These are phyloP conservation scores for Acacia concinna DNA, from an alignment of 331 rosid genomes.

Conservation along the genomic window DNA sequence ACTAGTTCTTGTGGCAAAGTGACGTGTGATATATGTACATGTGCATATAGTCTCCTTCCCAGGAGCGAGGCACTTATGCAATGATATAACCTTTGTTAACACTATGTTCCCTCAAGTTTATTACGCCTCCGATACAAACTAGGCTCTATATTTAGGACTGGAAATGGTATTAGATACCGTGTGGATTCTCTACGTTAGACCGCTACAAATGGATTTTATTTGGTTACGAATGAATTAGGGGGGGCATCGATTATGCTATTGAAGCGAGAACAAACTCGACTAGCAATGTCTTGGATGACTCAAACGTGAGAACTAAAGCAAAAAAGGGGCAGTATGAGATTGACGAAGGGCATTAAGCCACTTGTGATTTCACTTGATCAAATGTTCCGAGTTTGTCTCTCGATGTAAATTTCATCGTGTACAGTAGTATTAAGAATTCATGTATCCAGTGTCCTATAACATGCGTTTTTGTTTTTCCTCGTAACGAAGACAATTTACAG, in stretches of 20 bases:
- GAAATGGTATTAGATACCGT: background rate
- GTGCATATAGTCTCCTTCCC: background rate
- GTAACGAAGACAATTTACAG: background rate
- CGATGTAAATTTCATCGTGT: constrained; percentile 33
- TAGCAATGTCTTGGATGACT: constrained; percentile 13
- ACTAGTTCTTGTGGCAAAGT: constrained; percentile 8
- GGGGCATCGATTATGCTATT: background rate
- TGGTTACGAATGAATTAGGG: background rate
- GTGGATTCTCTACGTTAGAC: background rate
- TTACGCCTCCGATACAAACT: background rate
- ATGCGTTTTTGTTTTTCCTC: background rate
- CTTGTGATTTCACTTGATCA: background rate
- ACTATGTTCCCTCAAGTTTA: constrained; percentile 6
- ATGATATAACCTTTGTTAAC: constrained; percentile 1
- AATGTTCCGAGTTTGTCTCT: constrained; percentile 23
- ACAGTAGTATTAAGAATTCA: constrained; percentile 36
- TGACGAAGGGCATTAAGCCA: constrained; percentile 11
- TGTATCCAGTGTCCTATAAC: background rate
- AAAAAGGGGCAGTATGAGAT: background rate
- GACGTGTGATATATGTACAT: constrained; percentile 20
- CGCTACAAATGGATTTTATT: background rate
- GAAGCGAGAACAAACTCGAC: constrained; percentile 13
- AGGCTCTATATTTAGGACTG: too few species aligned
- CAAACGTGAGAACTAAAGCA: background rate
- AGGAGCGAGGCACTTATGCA: background rate